Conservation (phyloP, 331 rosid genomes). For the Saraca asoca region DNA sequence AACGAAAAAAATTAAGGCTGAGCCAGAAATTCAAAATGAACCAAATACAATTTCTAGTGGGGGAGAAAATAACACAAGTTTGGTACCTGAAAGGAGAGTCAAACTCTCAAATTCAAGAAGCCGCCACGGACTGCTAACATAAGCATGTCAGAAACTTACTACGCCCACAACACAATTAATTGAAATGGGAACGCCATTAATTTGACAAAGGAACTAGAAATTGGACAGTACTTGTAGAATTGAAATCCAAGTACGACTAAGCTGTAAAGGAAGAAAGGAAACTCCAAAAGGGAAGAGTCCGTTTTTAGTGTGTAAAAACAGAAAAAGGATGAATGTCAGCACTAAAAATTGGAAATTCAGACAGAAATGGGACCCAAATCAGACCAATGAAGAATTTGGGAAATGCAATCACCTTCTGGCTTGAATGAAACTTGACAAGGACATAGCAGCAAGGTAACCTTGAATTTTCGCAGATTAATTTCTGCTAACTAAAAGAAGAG, state of each 20-base stretch:
- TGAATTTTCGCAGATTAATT: conserved; percentile 21
- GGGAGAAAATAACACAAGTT: conserved; percentile 21
- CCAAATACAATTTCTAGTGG: conserved; percentile 21
- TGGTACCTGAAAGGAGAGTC: conserved; percentile 50
- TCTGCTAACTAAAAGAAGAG: conserved; percentile 1
- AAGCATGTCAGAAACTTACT: conserved; percentile 33
- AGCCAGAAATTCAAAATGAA: conserved; percentile 14
- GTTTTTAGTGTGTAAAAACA: neutral
- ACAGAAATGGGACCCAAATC: conserved; percentile 53
- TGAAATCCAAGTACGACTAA: neutral
- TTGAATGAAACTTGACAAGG: conserved; percentile 24
- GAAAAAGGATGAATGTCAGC: conserved; percentile 36
- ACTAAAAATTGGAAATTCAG: conserved; percentile 41
- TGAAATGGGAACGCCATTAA: conserved; percentile 29
- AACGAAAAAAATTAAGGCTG: conserved; percentile 14
- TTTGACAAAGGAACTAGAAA: conserved; percentile 30
- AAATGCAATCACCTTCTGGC: conserved; percentile 41
- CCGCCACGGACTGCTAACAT: conserved; percentile 39
- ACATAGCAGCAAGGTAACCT: conserved; percentile 25
- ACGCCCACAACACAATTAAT: conserved; percentile 29
- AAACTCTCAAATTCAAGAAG: conserved; percentile 42
- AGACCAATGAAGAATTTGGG: conserved; percentile 31
- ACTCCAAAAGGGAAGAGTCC: conserved; percentile 11
- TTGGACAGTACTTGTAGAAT: neutral
- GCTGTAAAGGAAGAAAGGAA: conserved; percentile 33